A percentile compares a stretch with the other conserved stretches of the same genome.
These are phyloP conservation scores for Globisporangium barbulae DNA, from an alignment of 352 stramenopile genomes.

Conservation along the genomic window DNA sequence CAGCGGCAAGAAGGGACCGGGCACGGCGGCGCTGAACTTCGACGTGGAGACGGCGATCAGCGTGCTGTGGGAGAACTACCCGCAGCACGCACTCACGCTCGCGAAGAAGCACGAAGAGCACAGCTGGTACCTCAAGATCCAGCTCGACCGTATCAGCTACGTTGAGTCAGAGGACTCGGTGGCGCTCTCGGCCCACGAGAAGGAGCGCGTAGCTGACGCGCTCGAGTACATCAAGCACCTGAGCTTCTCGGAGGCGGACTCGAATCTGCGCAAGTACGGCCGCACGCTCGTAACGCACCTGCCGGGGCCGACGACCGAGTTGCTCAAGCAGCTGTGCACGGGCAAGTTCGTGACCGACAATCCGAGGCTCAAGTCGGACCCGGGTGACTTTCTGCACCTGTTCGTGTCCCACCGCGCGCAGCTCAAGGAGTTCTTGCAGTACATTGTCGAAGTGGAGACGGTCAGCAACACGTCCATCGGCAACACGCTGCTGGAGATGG, in stretches of 20 bases:
- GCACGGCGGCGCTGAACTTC: constrained; percentile 62
- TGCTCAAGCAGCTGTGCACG: constrained; percentile 90
- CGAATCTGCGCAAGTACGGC: constrained; percentile 87
- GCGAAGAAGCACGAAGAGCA: constrained; percentile 90
- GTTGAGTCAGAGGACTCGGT: constrained; percentile 74
- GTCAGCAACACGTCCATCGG: constrained; percentile 87
- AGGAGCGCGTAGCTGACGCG: constrained; percentile 84
- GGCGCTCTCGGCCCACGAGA: constrained; percentile 65
- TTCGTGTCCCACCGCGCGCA: constrained; percentile 91
- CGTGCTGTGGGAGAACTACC: constrained; percentile 92
- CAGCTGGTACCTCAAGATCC: constrained; percentile 92
- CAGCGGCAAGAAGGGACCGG: constrained; percentile 24
- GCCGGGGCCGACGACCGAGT: constrained; percentile 83
- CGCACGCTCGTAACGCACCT: constrained; percentile 87
- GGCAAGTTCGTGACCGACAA: constrained; percentile 67
- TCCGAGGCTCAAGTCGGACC: constrained; percentile 67
- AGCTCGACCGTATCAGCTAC: constrained; percentile 89
- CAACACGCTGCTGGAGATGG: constrained; percentile 89
- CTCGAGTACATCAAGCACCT: constrained; percentile 89
- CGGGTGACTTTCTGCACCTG: constrained; percentile 88
- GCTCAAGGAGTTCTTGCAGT: constrained; percentile 87
- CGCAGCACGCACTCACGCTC: constrained; percentile 85
- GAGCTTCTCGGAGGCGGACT: constrained; percentile 81
- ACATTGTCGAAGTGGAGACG: constrained; percentile 87
- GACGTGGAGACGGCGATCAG: constrained; percentile 92